A percentile compares a stretch with the other conserved stretches of the same genome.
Evolutionary conservation across 495 filamentous ascomycete species (phyloP).

Genomic region (Penicillium roqueforti): DNA sequence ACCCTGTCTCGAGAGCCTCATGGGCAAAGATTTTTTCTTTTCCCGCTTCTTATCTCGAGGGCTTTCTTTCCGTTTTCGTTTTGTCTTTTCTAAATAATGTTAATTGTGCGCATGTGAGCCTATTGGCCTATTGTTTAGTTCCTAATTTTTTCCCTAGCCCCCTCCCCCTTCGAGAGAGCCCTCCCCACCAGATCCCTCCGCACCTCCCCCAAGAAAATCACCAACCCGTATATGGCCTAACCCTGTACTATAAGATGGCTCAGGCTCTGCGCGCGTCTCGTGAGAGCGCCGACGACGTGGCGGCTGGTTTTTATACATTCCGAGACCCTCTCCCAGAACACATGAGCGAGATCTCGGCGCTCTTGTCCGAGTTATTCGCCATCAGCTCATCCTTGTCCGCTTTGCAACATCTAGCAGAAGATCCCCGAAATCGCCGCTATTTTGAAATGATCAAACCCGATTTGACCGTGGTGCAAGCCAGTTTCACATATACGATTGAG

Average conservation of each 20-base stretch:
- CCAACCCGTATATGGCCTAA: slow-evolving; percentile 30
- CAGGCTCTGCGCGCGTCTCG: slow-evolving; percentile 49
- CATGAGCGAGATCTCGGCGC: slow-evolving; percentile 50
- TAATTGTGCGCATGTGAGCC: slow-evolving; percentile 10
- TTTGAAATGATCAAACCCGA: slow-evolving; percentile 39
- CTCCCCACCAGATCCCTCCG: background rate
- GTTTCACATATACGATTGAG: slow-evolving; percentile 50
- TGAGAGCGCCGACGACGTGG: slow-evolving; percentile 50
- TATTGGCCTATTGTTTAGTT: slow-evolving; percentile 5
- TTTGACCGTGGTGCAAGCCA: slow-evolving; percentile 41
- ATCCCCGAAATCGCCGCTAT: slow-evolving; percentile 31
- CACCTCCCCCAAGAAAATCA: background rate
- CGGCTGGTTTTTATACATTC: slow-evolving; percentile 50
- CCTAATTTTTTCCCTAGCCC: background rate
- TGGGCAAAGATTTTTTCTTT: slow-evolving; percentile 9
- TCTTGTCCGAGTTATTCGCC: slow-evolving; percentile 53
- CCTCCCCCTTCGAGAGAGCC: slow-evolving; percentile 2
- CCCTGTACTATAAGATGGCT: slow-evolving; percentile 32
- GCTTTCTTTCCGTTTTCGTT: no score
- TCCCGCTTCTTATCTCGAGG: background rate
- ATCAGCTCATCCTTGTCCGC: slow-evolving; percentile 47
- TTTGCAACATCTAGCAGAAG: slow-evolving; percentile 38
- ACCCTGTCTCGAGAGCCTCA: slow-evolving; percentile 27
- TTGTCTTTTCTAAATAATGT: slow-evolving; percentile 5
- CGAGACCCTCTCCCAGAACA: slow-evolving; percentile 48